phyloP scores from a whole-genome alignment of 73 alveolate species.

The Breviolum minutum region DNA sequence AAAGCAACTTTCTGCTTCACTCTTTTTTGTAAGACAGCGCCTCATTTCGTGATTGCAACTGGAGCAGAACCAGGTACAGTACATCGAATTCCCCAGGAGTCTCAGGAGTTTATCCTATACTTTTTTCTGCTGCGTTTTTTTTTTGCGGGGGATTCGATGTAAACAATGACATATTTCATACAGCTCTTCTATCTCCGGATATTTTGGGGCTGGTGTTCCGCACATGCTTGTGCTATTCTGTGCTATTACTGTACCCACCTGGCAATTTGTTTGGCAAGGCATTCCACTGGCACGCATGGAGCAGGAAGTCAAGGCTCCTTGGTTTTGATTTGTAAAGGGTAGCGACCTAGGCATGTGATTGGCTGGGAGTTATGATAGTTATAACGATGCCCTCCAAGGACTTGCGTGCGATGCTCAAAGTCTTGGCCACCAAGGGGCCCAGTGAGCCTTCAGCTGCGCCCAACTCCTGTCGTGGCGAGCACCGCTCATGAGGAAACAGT shows the following conservation, averaged over 20 bases:
- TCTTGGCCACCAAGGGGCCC: constrained; percentile 48
- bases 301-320: constrained; percentile 60
- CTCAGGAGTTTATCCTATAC: too few relatives aligned
- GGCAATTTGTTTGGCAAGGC: neutral
- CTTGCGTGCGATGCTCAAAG: constrained; percentile 80
- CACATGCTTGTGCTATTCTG: too few relatives aligned
- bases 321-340: neutral
- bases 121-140: neutral
- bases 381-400: neutral
- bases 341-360: neutral
- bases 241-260: neutral
- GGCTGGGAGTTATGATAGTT: neutral
- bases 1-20: too few relatives aligned
- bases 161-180: too few relatives aligned
- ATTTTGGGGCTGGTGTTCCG: too few relatives aligned
- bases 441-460: neutral
- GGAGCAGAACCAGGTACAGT: too few relatives aligned
- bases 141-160: neutral
- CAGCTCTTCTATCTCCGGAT: too few relatives aligned
- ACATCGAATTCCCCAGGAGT: too few relatives aligned
- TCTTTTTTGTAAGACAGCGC: too few relatives aligned
- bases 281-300: constrained; percentile 76
- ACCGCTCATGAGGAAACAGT: constrained; percentile 1
- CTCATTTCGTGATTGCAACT: too few relatives aligned
- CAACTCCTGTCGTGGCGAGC: constrained; percentile 52